phyloP scores from a whole-genome alignment of 495 filamentous ascomycete species.

The Penicillium herquei region DNA sequence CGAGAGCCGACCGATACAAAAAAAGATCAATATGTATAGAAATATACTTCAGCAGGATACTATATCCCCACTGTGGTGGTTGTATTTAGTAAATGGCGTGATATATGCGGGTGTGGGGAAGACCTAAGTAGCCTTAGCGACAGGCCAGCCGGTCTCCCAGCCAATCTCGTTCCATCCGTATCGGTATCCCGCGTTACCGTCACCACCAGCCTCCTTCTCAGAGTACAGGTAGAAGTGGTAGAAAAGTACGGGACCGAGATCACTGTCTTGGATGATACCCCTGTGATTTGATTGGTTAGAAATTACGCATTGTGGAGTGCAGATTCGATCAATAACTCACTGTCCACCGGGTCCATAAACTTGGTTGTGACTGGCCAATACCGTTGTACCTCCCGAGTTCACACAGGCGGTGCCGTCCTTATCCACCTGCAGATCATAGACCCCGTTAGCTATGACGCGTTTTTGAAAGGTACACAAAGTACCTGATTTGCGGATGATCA shows the following conservation, averaged over 20 bases:
- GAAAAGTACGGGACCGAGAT: conserved; percentile 58
- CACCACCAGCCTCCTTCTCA: conserved; percentile 53
- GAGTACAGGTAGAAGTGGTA: conserved; percentile 60
- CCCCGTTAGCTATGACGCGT: not conserved
- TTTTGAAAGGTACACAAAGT: not conserved
- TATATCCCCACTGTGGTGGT: not conserved
- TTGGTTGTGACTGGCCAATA: conserved; percentile 59
- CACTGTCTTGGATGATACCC: conserved; percentile 45
- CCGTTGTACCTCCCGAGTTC: conserved; percentile 58
- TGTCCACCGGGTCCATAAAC: conserved; percentile 74
- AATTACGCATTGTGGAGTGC: not conserved
- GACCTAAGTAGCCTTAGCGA: conserved; percentile 20
- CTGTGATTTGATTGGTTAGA: conserved; percentile 13
- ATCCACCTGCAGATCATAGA: conserved; percentile 45
- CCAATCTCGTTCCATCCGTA: conserved; percentile 65
- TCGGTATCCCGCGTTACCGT: conserved; percentile 51
- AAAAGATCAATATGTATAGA: conserved; percentile 1
- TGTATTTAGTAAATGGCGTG: not conserved
- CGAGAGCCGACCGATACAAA: conserved; percentile 1
- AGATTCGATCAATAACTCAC: conserved; percentile 19
- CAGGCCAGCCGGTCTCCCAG: conserved; percentile 61
- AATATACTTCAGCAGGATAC: not conserved
- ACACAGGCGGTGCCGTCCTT: conserved; percentile 54
- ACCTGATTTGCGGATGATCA: not conserved
- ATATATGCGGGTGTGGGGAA: not conserved